Base-by-base conservation (phyloP, 208 protist species). In the Trypanosoma mega region DNA sequence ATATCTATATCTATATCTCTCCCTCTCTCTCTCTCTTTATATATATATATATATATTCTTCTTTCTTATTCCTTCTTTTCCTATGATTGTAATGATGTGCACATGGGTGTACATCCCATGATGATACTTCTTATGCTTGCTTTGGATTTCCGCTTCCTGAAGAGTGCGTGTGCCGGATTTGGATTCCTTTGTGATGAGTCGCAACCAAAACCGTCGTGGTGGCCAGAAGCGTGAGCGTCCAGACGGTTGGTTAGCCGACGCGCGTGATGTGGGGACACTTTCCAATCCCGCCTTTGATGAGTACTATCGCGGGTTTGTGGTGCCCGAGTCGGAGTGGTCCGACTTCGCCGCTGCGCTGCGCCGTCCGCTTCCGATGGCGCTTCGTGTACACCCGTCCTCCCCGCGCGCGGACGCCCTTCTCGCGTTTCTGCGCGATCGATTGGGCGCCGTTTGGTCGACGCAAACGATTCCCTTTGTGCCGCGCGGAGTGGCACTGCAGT, bases 171-270 rank as follows among this genome's bases (percentile, higher is more conserved):
- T n/a, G 29, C 29, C n/a, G n/a, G n/a, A n/a, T n/a, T n/a, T n/a
- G n/a, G n/a, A n/a, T n/a, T n/a, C n/a, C n/a, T n/a, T n/a, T n/a
- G n/a, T n/a, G n/a, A 87, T 90, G 80, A 85, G 82, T 46, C 73
- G 87, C 16, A 91, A 90, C 56, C 82, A 92, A 48, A 86, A 72
- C 48, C 63, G 83, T 43, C 86, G 82, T 30, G 75, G 79, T 33
- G 81, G 81, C 24, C 65, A 57, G 45, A 92, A 91, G 72, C 80
- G 82, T 23, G 72, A 64, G 12, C 48, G 66, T 14, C 21, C 8
- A 16, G 73, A 81, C 52, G 81, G 78, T 20, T 95, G 88, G 85
- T 59, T 52, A 39, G 72, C 77, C 7, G 88, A 95, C 56, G 39
- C 49, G 4, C 83, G 89, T 26, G 82, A 93, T 49, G 29, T 58